A percentile compares a stretch with the other conserved stretches of the same genome.
These are phyloP conservation scores for Funneliformis caledonium DNA, from an alignment of 371 early-diverging fungal species.

Conservation along the genomic window DNA sequence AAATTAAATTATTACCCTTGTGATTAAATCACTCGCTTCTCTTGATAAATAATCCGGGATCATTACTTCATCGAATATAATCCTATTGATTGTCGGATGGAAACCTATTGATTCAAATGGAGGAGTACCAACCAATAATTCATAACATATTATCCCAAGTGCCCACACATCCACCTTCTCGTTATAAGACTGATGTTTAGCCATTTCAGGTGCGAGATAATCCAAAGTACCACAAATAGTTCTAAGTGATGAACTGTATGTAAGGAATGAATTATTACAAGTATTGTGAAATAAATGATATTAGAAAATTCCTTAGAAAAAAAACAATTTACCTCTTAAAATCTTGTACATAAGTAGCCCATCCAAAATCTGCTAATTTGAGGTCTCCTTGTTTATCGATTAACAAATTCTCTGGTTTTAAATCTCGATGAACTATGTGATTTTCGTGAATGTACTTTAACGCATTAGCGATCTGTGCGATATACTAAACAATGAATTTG, in stretches of 20 bases:
- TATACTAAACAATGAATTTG: constrained; percentile 41
- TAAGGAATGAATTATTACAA: neutral
- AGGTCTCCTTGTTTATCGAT: constrained; percentile 84
- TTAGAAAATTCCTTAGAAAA: neutral
- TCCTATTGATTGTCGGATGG: constrained; percentile 67
- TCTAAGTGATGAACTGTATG: constrained; percentile 61
- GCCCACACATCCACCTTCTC: constrained; percentile 97
- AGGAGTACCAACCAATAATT: constrained; percentile 93
- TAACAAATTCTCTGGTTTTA: constrained; percentile 97
- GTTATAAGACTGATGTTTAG: constrained; percentile 80
- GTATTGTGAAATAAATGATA: neutral
- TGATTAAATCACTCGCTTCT: constrained; percentile 91
- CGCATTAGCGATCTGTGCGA: constrained; percentile 87
- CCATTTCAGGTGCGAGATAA: constrained; percentile 96
- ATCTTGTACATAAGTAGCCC: constrained; percentile 95
- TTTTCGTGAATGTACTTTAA: constrained; percentile 90
- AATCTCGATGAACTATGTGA: constrained; percentile 96
- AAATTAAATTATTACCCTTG: constrained; percentile 53
- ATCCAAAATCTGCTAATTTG: constrained; percentile 99
- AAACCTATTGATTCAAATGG: constrained; percentile 67
- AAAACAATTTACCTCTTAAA: constrained; percentile 50
- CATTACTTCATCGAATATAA: constrained; percentile 79
- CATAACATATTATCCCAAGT: constrained; percentile 95
- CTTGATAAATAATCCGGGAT: constrained; percentile 80
- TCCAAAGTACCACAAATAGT: constrained; percentile 98